A percentile compares a stretch with the other conserved stretches of the same genome.
Evolutionary conservation across 305 asterid species (phyloP).

Genomic region (Fraxinus greggii): DNA sequence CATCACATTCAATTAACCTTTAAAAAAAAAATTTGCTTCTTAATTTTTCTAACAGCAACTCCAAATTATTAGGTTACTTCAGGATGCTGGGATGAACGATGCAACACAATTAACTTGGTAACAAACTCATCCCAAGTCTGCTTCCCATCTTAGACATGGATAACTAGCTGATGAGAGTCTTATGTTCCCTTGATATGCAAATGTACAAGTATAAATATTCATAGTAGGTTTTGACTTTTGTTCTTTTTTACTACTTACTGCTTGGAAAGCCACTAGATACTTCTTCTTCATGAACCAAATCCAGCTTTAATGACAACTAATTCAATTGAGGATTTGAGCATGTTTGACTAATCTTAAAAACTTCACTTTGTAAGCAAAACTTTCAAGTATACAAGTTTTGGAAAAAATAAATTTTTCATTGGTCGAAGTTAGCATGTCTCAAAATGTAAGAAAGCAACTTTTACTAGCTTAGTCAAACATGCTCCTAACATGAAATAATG

Average conservation of each 20-base stretch:
- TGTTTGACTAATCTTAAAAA: not conserved
- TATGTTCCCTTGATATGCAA: not conserved
- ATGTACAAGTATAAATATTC: not conserved
- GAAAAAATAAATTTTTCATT: not conserved
- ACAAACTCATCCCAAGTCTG: slow-evolving; percentile 10
- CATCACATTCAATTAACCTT: not conserved
- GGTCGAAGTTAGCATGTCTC: not conserved
- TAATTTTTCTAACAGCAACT: slow-evolving; percentile 8
- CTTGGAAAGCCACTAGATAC: not conserved
- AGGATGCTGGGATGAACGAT: slow-evolving; percentile 87
- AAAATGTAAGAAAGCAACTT: not conserved
- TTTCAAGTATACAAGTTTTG: not conserved
- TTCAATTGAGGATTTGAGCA: not conserved
- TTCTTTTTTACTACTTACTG: not conserved
- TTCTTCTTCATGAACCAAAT: not conserved
- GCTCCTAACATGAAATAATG: not conserved
- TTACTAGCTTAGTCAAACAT: not conserved
- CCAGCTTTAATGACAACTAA: not conserved
- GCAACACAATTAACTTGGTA: slow-evolving; percentile 84
- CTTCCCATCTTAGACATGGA: not conserved
- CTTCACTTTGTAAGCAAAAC: not conserved
- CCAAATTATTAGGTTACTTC: slow-evolving; percentile 63
- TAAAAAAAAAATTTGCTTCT: not conserved
- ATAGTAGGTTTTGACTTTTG: not conserved
- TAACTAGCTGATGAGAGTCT: not conserved